A percentile compares a stretch with the other conserved stretches of the same genome.
Evolutionary conservation across 129 eudicot species (phyloP).

Genomic region (Lactuca saligna): DNA sequence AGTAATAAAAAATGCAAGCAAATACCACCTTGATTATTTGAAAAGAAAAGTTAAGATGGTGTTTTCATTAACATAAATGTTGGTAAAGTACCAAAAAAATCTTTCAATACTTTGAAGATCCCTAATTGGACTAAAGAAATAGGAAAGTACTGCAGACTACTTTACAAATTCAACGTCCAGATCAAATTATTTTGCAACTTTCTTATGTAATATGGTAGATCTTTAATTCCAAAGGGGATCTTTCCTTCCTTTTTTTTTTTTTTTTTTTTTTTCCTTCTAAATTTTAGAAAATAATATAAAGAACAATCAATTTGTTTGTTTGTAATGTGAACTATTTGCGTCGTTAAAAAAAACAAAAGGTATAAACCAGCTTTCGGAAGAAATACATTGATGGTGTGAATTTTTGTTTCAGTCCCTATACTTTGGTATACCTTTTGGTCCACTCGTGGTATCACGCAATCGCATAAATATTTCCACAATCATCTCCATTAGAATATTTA

Average conservation of each 20-base stretch:
- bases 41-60: conserved; percentile 19
- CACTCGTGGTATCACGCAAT: no score
- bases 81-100: conserved; percentile 66
- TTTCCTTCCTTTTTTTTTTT: conserved; percentile 75
- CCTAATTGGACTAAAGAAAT: conserved; percentile 69
- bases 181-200: conserved; percentile 54
- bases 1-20: conserved; percentile 22
- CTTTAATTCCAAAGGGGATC: conserved; percentile 73
- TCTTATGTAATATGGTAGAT: conserved; percentile 75
- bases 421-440: no score
- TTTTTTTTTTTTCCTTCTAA: conserved; percentile 60
- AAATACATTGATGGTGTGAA: no score
- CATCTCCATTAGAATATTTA: no score
- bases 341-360: no score
- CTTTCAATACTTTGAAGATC: conserved; percentile 87
- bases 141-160: conserved; percentile 85
- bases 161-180: conserved; percentile 81
- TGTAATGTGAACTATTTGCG: no score
- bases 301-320: not conserved
- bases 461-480: no score
- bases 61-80: not conserved
- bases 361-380: no score
- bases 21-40: conserved; percentile 12
- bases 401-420: no score
- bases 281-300: conserved; percentile 28